Percentiles rank a stretch among this genome's conserved stretches.
These are phyloP conservation scores for Paratrypanosoma confusum DNA, from an alignment of 208 protist species.

Conservation along the genomic window DNA sequence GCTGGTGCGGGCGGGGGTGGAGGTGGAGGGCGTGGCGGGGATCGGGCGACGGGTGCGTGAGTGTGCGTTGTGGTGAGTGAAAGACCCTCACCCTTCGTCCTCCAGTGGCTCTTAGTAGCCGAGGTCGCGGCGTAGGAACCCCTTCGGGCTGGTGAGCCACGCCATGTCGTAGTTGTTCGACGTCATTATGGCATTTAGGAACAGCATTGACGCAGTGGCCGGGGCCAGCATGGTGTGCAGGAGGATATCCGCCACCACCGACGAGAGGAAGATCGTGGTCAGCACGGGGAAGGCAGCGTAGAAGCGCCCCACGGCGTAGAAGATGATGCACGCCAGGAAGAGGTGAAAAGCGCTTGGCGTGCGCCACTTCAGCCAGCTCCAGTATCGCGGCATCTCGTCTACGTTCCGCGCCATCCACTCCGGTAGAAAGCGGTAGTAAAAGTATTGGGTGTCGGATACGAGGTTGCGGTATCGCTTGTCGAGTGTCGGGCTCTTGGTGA, in stretches of 20 bases:
- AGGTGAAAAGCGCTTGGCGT: conserved; percentile 54
- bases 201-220: conserved; percentile 66
- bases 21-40: no score
- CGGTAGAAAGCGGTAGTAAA: conserved; percentile 81
- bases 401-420: conserved; percentile 88
- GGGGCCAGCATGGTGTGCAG: conserved; percentile 85
- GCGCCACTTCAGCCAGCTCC: conserved; percentile 80
- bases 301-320: conserved; percentile 71
- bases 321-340: conserved; percentile 41
- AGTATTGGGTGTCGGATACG: conserved; percentile 73
- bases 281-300: conserved; percentile 56
- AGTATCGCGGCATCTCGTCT: conserved; percentile 88
- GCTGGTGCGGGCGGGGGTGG: no score
- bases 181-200: conserved; percentile 74
- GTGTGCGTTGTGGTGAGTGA: no score
- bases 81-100: no score
- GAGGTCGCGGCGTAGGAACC: conserved; percentile 66
- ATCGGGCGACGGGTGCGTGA: no score
- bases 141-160: conserved; percentile 82
- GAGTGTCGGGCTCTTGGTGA: conserved; percentile 80
- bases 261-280: conserved; percentile 48
- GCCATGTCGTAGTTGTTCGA: conserved; percentile 77
- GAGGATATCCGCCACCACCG: conserved; percentile 51
- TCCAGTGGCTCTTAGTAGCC: conserved; percentile 83
- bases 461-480: conserved; percentile 81